Base-by-base conservation (phyloP, 2,329 filamentous ascomycete genomes). In the Diaporthe destruens region DNA sequence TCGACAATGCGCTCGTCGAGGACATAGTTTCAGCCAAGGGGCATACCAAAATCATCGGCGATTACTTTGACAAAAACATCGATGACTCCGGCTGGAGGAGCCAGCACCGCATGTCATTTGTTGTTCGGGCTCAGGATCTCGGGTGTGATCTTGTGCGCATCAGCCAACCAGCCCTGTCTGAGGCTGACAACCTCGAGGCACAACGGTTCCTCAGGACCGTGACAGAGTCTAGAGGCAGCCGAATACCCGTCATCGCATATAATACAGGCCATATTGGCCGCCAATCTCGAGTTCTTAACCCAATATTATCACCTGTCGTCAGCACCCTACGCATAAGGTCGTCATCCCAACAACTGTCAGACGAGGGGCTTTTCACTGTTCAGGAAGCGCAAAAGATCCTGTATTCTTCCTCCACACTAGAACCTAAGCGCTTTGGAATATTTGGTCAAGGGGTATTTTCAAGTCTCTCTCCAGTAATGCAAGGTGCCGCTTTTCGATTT, bases 381-480 rank as follows among this genome's bases (percentile, higher is more conserved):
- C 57, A 61, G 57, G 39, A 61, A 36, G 57, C 57, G 16, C 57
- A 61, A n/a, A 61, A 47, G 1, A 25, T 25, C 18, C 82, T 91
- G 1, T 91, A 88, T 76, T 82, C 86, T n/a, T 87, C 85, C 4
- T 88, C 88, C 71, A 83, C 87, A 0, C 83, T 89, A 56, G 88
- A 90, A 54, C 86, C 87, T 0, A 85, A 91, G 80, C 84, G 87
- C 32, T 90, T 90, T 76, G 89, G 88, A 72, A 87, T 91, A 73
- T 87, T 91, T 57, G 90, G 90, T 32, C 88, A 85, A 47, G 88
- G 86, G 71, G 85, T 89, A 20, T 86, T 84, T 54, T 90, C 89
- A 78, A 90, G 87, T 76, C 80, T 91, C 67, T 91, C 89, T 34
- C 90, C 90, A 4, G 87, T 87, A 18, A 91, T 91, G 89, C 89